Evolutionary conservation across 176 grass and related monocot genomes (phyloP).

Genomic region (Elymus sibiricus): DNA sequence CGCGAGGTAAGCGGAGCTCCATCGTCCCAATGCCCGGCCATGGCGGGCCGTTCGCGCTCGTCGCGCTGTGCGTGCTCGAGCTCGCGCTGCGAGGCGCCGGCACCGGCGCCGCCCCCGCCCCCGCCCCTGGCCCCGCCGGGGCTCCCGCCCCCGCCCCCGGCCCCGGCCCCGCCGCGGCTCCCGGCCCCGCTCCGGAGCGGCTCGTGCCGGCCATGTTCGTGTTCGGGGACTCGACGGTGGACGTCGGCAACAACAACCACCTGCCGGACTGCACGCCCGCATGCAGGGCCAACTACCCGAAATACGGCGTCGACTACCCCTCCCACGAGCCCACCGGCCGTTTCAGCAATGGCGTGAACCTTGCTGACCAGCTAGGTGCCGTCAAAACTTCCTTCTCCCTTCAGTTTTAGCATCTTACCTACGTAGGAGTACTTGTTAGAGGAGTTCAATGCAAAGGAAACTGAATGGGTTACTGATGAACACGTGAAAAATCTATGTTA

Average conservation of each 20-base stretch:
- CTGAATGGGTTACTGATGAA: too few species aligned
- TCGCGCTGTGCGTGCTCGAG: slow-evolving; percentile 21
- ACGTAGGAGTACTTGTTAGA: too few species aligned
- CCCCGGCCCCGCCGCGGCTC: too few species aligned
- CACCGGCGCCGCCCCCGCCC: background rate
- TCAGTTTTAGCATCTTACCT: background rate
- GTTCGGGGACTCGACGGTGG: slow-evolving; percentile 83
- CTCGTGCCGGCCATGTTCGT: slow-evolving; percentile 71
- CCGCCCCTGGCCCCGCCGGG: too few species aligned
- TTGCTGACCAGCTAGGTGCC: slow-evolving; percentile 70
- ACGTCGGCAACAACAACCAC: slow-evolving; percentile 91
- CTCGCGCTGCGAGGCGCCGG: background rate
- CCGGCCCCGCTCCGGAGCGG: background rate
- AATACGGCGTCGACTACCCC: slow-evolving; percentile 64
- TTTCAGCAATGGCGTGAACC: slow-evolving; percentile 88
- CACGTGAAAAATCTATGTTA: background rate
- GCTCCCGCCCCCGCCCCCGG: too few species aligned
- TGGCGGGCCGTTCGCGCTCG: background rate
- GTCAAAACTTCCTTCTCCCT: background rate
- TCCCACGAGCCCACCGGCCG: slow-evolving; percentile 46
- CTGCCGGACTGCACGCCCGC: background rate
- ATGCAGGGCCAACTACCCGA: slow-evolving; percentile 53
- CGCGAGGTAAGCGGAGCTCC: background rate
- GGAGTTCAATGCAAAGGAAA: too few species aligned
- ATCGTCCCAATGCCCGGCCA: background rate